phyloP scores from a whole-genome alignment of 2,329 filamentous ascomycete genomes.

The Chaetomium sp. region DNA sequence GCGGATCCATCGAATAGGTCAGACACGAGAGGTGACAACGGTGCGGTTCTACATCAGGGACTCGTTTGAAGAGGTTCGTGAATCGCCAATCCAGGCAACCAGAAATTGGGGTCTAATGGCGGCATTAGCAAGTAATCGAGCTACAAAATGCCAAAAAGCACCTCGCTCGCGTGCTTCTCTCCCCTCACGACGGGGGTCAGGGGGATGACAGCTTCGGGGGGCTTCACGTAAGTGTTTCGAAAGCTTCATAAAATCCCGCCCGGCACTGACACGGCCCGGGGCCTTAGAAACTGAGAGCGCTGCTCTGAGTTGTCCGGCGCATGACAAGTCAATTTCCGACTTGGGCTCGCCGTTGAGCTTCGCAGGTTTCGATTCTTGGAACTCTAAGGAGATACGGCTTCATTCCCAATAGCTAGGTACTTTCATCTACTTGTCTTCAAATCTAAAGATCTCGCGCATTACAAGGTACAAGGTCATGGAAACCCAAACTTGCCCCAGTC shows the following conservation, averaged over 20 bases:
- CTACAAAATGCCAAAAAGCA: constrained; percentile 9
- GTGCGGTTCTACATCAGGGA: constrained; percentile 36
- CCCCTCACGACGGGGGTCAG: constrained; percentile 8
- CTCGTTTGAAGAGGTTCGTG: constrained; percentile 38
- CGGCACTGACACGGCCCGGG: background rate
- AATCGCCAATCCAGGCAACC: background rate
- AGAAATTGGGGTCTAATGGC: background rate
- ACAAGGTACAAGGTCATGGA: background rate
- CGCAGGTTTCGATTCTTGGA: too few relatives aligned
- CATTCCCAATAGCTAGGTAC: too few relatives aligned
- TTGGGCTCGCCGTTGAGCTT: too few relatives aligned
- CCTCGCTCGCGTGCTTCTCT: constrained; percentile 11
- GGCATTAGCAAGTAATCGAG: constrained; percentile 9
- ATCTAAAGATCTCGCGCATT: too few relatives aligned
- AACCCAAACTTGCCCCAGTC: constrained; percentile 1
- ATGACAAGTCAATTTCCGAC: too few relatives aligned
- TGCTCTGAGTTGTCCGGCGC: background rate
- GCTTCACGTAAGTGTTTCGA: constrained; percentile 5
- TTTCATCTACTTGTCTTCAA: too few relatives aligned
- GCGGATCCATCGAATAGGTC: constrained; percentile 38
- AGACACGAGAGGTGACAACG: constrained; percentile 36
- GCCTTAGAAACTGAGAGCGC: constrained; percentile 6
- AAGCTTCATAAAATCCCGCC: background rate
- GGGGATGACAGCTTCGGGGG: constrained; percentile 5
- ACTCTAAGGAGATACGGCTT: too few relatives aligned